phyloP scores from a whole-genome alignment of 345 rosid genomes.

The Brassica nigra region DNA sequence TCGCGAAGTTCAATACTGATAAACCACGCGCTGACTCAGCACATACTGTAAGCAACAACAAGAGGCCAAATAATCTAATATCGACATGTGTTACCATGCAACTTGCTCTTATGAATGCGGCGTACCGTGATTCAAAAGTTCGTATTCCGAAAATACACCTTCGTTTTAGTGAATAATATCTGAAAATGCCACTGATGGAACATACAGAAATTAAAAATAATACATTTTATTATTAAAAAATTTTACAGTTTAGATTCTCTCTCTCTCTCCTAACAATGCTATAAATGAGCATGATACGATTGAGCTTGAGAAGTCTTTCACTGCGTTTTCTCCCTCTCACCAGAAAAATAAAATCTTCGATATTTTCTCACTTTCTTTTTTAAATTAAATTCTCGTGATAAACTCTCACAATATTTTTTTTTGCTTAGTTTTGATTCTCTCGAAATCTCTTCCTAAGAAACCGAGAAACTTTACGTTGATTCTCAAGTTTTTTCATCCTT shows the following conservation, averaged over 20 bases:
- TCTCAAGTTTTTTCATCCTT: slow-evolving; percentile 19
- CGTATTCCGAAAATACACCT: not conserved
- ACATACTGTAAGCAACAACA: not conserved
- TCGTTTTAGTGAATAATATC: not conserved
- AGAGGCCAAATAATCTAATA: not conserved
- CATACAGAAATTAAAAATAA: not conserved
- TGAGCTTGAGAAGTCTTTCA: slow-evolving; percentile 30
- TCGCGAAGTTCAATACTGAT: not conserved
- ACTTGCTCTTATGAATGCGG: slow-evolving; percentile 1
- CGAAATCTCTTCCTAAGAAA: slow-evolving; percentile 30
- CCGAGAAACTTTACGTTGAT: slow-evolving; percentile 26
- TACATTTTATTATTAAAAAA: slow-evolving; percentile 6
- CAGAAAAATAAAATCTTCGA: not conserved
- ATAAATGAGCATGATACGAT: slow-evolving; percentile 37
- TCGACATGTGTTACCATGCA: not conserved
- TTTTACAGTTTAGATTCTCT: slow-evolving; percentile 5
- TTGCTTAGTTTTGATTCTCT: not conserved
- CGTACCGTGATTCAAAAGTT: not conserved
- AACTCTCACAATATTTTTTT: not conserved
- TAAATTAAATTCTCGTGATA: slow-evolving; percentile 12
- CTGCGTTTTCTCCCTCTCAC: slow-evolving; percentile 32
- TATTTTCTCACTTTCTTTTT: not conserved
- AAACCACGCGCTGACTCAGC: slow-evolving; percentile 4
- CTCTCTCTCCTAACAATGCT: slow-evolving; percentile 17
- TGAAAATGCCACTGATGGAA: not conserved